Evolutionary conservation across 306 rosid genomes (phyloP).

Genomic region (Argentina anserina): DNA sequence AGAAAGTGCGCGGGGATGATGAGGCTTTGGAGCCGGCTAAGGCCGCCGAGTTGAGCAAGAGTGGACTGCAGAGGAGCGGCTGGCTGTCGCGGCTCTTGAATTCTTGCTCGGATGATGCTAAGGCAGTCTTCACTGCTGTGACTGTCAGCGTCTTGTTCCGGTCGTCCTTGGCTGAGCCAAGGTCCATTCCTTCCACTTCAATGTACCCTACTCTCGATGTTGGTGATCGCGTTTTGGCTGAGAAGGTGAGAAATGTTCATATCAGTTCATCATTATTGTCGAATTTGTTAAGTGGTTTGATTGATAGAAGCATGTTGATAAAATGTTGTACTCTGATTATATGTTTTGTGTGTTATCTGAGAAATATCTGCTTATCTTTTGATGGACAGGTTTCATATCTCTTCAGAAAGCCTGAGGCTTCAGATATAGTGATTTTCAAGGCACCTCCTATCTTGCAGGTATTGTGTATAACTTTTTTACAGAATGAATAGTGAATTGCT

Average conservation of each 20-base stretch:
- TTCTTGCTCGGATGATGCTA: conserved; percentile 67
- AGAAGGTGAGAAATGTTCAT: conserved; percentile 57
- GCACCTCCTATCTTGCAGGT: conserved; percentile 82
- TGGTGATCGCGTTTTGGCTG: conserved; percentile 90
- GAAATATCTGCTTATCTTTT: conserved; percentile 7
- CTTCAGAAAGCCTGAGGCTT: conserved; percentile 83
- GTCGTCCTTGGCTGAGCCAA: conserved; percentile 83
- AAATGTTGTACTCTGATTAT: neutral
- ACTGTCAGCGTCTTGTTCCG: conserved; percentile 69
- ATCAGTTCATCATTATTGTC: neutral
- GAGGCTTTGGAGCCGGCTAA: too few species aligned
- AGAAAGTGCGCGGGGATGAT: conserved; percentile 16
- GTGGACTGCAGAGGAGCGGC: conserved; percentile 39
- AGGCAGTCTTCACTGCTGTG: conserved; percentile 70
- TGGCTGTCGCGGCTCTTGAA: conserved; percentile 64
- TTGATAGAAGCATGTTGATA: neutral
- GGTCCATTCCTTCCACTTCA: conserved; percentile 88
- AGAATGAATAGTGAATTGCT: neutral
- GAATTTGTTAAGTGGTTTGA: neutral
- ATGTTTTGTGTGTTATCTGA: neutral
- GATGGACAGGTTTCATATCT: conserved; percentile 68
- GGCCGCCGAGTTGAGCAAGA: conserved; percentile 13
- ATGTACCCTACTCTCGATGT: conserved; percentile 87
- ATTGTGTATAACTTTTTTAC: conserved; percentile 1
- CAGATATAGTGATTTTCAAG: conserved; percentile 87